Conservation (phyloP, 352 stramenopile genomes). For the Phytophthora aleatoria region DNA sequence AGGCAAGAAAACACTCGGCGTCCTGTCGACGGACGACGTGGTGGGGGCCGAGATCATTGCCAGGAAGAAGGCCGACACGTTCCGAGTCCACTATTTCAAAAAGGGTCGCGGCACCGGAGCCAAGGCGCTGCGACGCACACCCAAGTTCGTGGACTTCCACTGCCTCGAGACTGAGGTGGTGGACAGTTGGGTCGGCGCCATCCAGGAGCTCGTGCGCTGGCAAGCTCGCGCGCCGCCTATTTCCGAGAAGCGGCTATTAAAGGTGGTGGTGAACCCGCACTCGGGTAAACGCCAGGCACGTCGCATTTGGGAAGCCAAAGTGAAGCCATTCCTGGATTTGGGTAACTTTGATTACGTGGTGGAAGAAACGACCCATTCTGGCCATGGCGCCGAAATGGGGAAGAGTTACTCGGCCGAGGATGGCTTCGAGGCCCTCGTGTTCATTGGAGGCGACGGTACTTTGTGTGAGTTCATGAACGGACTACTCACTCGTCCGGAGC, state of each 20-base stretch:
- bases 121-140: constrained; percentile 66
- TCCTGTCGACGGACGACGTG: constrained; percentile 75
- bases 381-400: constrained; percentile 81
- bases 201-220: constrained; percentile 85
- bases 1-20: constrained; percentile 50
- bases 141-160: constrained; percentile 55
- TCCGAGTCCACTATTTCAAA: constrained; percentile 81
- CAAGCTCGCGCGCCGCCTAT: constrained; percentile 74
- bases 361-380: constrained; percentile 75
- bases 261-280: constrained; percentile 85
- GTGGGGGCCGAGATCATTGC: constrained; percentile 58
- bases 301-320: constrained; percentile 70
- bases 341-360: constrained; percentile 78
- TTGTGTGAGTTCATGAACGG: constrained; percentile 88
- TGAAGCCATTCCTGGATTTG: constrained; percentile 81
- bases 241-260: constrained; percentile 72
- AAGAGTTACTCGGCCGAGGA: constrained; percentile 73
- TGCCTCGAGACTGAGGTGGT: constrained; percentile 45
- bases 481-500: constrained; percentile 66
- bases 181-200: constrained; percentile 60
- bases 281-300: constrained; percentile 68
- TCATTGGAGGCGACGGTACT: constrained; percentile 79
- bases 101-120: constrained; percentile 62
- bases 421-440: constrained; percentile 79
- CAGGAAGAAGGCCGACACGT: constrained; percentile 42